A percentile compares a stretch with the other conserved stretches of the same genome.
Evolutionary conservation across 1,284 basidiomycete genomes (phyloP).

Genomic region (Caloboletus inedulis): DNA sequence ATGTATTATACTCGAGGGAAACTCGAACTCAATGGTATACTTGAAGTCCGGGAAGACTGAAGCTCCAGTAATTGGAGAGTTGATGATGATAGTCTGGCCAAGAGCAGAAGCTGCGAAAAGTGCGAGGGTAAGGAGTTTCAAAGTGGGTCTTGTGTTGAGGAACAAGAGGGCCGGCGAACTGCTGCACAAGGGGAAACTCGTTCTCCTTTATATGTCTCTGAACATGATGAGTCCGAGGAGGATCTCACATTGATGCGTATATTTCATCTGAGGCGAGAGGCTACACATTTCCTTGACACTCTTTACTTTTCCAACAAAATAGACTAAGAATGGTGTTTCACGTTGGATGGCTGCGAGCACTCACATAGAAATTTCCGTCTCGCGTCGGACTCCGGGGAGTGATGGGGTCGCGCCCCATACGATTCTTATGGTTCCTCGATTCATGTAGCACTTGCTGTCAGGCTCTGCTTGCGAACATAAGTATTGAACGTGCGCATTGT

Average conservation of each 20-base stretch:
- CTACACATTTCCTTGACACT: too few relatives aligned
- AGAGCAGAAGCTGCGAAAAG: neutral
- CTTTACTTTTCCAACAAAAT: too few relatives aligned
- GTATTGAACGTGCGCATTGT: neutral
- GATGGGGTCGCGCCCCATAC: too few relatives aligned
- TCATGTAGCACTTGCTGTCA: neutral
- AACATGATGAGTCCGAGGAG: neutral
- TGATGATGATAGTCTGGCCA: neutral
- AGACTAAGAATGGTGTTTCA: too few relatives aligned
- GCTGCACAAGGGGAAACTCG: neutral
- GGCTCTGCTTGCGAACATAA: neutral
- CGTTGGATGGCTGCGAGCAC: too few relatives aligned
- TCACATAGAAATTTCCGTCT: too few relatives aligned
- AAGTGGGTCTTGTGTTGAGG: neutral
- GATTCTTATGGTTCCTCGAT: too few relatives aligned
- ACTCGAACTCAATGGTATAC: neutral
- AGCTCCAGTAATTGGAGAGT: neutral
- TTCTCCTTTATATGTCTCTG: neutral
- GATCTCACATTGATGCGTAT: neutral
- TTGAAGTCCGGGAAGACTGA: neutral
- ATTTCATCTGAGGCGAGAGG: too few relatives aligned
- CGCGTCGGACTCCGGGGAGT: too few relatives aligned
- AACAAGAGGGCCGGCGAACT: neutral
- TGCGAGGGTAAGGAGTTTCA: neutral
- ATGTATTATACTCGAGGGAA: neutral